Evolutionary conservation across 2,329 filamentous ascomycete species (phyloP).

Genomic region (Monilinia fructicola): DNA sequence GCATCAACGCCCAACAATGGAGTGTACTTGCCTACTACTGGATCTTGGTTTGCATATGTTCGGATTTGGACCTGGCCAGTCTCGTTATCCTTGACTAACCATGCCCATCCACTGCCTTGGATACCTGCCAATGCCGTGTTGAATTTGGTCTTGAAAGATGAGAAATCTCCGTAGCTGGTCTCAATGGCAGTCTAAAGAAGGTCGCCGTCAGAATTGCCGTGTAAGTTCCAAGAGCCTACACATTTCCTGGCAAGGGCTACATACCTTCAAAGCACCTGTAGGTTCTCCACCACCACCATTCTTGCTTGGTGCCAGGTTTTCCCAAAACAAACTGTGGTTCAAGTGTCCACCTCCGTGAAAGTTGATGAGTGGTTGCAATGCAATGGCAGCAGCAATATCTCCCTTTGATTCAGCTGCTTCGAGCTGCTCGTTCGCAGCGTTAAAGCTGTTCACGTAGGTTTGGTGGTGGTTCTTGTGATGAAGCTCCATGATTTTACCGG

Average conservation of each 20-base stretch:
- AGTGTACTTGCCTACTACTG: slow-evolving; percentile 77
- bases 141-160: slow-evolving; percentile 56
- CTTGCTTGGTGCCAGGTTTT: slow-evolving; percentile 65
- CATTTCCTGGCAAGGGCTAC: neutral
- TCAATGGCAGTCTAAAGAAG: slow-evolving; percentile 39
- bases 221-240: neutral
- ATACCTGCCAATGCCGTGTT: slow-evolving; percentile 59
- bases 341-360: slow-evolving; percentile 68
- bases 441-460: slow-evolving; percentile 88
- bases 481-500: slow-evolving; percentile 91
- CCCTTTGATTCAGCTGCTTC: slow-evolving; percentile 54
- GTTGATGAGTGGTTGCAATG: slow-evolving; percentile 59
- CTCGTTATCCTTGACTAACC: slow-evolving; percentile 56
- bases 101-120: slow-evolving; percentile 60
- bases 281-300: slow-evolving; percentile 64
- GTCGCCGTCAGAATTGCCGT: neutral
- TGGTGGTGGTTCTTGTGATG: slow-evolving; percentile 95
- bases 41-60: slow-evolving; percentile 84
- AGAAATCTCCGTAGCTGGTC: slow-evolving; percentile 51
- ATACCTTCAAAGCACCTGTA: slow-evolving; percentile 48
- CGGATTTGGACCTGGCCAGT: slow-evolving; percentile 58
- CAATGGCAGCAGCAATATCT: slow-evolving; percentile 54
- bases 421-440: slow-evolving; percentile 73
- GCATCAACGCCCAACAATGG: slow-evolving; percentile 89
- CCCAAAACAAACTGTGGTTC: slow-evolving; percentile 69